A percentile compares a stretch with the other conserved stretches of the same genome.
These are phyloP conservation scores for Globisporangium orthogonon DNA, from an alignment of 352 stramenopile genomes.

Conservation along the genomic window DNA sequence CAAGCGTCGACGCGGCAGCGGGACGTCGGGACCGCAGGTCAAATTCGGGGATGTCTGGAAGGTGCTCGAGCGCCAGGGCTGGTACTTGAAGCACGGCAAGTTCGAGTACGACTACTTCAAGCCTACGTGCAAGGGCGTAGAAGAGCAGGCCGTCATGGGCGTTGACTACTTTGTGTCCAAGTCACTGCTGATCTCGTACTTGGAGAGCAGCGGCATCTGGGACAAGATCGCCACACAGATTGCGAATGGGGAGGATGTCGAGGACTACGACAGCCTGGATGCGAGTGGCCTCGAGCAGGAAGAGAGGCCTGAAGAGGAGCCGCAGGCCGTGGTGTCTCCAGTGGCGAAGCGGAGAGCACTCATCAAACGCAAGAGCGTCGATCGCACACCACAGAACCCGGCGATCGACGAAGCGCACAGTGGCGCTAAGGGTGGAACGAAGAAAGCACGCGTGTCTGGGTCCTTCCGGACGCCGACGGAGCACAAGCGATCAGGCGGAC, in stretches of 20 bases:
- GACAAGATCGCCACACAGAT: constrained; percentile 32
- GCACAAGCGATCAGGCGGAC: constrained; percentile 1
- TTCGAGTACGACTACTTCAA: constrained; percentile 73
- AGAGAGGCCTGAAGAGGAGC: neutral
- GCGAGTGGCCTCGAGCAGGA: neutral
- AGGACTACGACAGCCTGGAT: constrained; percentile 3
- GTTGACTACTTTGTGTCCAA: constrained; percentile 53
- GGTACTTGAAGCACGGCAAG: constrained; percentile 30
- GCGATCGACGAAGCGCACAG: constrained; percentile 1
- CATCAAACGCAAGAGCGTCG: constrained; percentile 12
- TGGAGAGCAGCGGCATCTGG: constrained; percentile 50
- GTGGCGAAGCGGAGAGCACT: constrained; percentile 2
- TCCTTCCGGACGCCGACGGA: constrained; percentile 14
- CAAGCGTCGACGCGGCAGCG: neutral
- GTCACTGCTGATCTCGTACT: constrained; percentile 33
- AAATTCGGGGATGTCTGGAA: constrained; percentile 63
- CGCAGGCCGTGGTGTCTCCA: neutral
- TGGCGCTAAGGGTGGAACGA: constrained; percentile 4
- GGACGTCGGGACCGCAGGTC: constrained; percentile 15
- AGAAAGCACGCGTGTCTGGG: constrained; percentile 8
- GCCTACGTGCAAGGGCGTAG: constrained; percentile 29
- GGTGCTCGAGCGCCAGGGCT: constrained; percentile 38
- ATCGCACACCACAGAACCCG: neutral
- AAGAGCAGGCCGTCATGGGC: constrained; percentile 22
- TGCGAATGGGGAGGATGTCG: constrained; percentile 26